These are phyloP conservation scores for Candida sanyaensis DNA, from an alignment of 1,139 yeast genomes.

Conservation along the genomic window DNA sequence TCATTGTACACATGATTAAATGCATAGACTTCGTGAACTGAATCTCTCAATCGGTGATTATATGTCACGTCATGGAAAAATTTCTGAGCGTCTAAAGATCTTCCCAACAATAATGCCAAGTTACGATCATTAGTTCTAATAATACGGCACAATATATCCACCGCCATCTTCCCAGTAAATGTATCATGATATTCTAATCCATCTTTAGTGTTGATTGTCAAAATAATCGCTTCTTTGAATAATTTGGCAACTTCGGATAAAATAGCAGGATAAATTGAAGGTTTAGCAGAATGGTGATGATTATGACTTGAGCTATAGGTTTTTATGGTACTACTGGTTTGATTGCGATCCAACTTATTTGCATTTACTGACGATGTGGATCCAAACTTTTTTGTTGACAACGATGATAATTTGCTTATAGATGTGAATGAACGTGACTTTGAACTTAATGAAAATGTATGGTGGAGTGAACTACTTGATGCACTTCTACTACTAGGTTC, in stretches of 20 bases:
- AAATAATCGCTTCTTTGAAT: conserved; percentile 68
- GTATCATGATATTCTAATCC: conserved; percentile 95
- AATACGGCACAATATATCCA: conserved; percentile 80
- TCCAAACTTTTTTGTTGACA: conserved; percentile 43
- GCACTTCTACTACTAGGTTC: conserved; percentile 15
- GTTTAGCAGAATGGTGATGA: conserved; percentile 38
- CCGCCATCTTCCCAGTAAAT: conserved; percentile 93
- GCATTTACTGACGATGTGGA: conserved; percentile 36
- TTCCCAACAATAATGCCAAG: conserved; percentile 81
- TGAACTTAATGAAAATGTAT: conserved; percentile 42
- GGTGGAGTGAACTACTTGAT: conserved; percentile 27
- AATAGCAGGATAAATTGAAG: conserved; percentile 84
- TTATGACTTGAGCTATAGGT: conserved; percentile 5
- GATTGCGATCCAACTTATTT: conserved; percentile 30
- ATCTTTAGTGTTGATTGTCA: conserved; percentile 84
- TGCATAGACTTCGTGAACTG: conserved; percentile 84
- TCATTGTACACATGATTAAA: conserved; percentile 62
- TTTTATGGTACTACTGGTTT: conserved; percentile 21
- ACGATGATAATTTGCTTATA: conserved; percentile 42
- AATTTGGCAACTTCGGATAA: conserved; percentile 81
- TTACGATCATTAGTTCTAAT: conserved; percentile 91
- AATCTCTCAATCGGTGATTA: conserved; percentile 89
- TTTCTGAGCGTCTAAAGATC: conserved; percentile 93
- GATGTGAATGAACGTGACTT: conserved; percentile 48
- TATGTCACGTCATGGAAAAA: conserved; percentile 95